phyloP scores from a whole-genome alignment of 495 filamentous ascomycete genomes.

The Daldinia decipiens region DNA sequence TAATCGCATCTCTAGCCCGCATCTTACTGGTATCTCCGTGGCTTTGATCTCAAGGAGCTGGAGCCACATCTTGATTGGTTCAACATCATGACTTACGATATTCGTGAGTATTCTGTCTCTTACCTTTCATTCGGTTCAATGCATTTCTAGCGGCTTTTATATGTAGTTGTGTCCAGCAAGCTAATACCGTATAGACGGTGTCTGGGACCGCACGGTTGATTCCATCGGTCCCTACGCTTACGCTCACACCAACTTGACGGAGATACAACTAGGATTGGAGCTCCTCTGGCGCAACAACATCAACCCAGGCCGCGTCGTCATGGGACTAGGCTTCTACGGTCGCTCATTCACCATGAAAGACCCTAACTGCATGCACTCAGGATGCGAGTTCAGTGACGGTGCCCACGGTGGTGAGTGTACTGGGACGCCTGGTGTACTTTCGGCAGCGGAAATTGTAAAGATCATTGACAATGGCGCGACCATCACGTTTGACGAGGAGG shows the following conservation, averaged over 20 bases:
- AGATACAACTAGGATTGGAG: slow-evolving; percentile 59
- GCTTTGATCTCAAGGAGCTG: slow-evolving; percentile 61
- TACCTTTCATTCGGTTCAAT: too few species aligned
- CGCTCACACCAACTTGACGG: slow-evolving; percentile 65
- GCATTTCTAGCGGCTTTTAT: too few species aligned
- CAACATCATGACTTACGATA: slow-evolving; percentile 68
- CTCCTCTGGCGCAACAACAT: slow-evolving; percentile 64
- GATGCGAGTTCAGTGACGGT: slow-evolving; percentile 44
- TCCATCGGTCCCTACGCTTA: slow-evolving; percentile 48
- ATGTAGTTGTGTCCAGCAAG: too few species aligned
- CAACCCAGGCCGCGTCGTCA: slow-evolving; percentile 51
- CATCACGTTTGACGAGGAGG: slow-evolving; percentile 32
- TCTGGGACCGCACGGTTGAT: slow-evolving; percentile 35
- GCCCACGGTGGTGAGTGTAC: slow-evolving; percentile 49
- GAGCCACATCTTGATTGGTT: slow-evolving; percentile 59
- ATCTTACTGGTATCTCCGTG: slow-evolving; percentile 65
- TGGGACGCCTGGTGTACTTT: slow-evolving; percentile 46
- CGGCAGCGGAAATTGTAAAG: slow-evolving; percentile 51
- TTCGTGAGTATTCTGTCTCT: slow-evolving; percentile 45
- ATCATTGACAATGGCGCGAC: slow-evolving; percentile 24
- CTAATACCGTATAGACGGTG: neutral
- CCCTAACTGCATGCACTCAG: slow-evolving; percentile 28
- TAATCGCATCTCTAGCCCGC: slow-evolving; percentile 42
- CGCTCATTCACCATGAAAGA: slow-evolving; percentile 47
- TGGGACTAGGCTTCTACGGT: slow-evolving; percentile 66